Conservation (phyloP, 202 grass and related monocot genomes). For the Tripidium arundinaceum region DNA sequence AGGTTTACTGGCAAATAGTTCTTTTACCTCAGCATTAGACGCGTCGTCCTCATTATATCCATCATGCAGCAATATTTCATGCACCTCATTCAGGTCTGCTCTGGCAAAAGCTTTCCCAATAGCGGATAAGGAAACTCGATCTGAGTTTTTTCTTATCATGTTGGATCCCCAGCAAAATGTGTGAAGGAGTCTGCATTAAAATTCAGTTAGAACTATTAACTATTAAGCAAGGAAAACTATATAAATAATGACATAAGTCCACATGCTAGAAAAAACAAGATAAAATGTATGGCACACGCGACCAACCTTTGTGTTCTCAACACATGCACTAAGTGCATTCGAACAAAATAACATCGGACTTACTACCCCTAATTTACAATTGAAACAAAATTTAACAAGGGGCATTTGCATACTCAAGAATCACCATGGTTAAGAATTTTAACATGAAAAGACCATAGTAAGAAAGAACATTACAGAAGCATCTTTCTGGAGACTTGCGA, state of each 20-base stretch:
- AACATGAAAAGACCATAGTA: background rate
- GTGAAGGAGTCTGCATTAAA: constrained; percentile 53
- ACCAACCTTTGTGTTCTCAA: no score
- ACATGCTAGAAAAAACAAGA: background rate
- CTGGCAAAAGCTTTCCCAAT: constrained; percentile 61
- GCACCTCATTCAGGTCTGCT: constrained; percentile 45
- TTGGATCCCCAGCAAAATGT: constrained; percentile 52
- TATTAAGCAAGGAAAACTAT: background rate
- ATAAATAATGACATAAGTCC: background rate
- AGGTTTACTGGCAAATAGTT: constrained; percentile 9
- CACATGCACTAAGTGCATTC: background rate
- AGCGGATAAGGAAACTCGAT: constrained; percentile 45
- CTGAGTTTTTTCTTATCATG: constrained; percentile 27
- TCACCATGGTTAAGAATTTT: constrained; percentile 7
- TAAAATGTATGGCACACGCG: constrained; percentile 4
- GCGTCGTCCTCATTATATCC: constrained; percentile 63
- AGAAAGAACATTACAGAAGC: constrained; percentile 55
- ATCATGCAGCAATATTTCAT: constrained; percentile 54
- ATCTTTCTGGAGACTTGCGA: constrained; percentile 81
- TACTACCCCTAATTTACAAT: constrained; percentile 2
- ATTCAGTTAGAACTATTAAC: constrained; percentile 21
- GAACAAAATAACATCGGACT: background rate
- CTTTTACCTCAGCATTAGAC: constrained; percentile 51
- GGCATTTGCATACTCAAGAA: background rate
- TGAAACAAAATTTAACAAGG: background rate